A percentile compares a stretch with the other conserved stretches of the same genome.
phyloP scores from a whole-genome alignment of 495 filamentous ascomycete genomes.

The Annulohypoxylon moriforme region DNA sequence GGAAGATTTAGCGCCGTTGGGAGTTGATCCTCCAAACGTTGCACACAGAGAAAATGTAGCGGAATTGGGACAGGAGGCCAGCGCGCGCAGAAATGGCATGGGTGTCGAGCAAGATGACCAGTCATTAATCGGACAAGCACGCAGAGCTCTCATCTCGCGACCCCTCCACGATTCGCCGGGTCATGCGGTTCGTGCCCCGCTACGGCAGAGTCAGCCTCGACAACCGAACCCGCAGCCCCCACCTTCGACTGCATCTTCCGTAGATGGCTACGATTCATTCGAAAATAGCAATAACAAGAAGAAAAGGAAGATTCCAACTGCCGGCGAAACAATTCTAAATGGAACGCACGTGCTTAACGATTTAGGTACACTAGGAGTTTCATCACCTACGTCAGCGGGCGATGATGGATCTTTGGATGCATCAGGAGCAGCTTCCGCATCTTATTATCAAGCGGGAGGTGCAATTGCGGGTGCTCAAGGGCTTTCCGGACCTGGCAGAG shows the following conservation, averaged over 20 bases:
- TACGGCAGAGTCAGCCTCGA: conserved; percentile 50
- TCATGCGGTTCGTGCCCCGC: conserved; percentile 42
- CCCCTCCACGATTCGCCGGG: conserved; percentile 41
- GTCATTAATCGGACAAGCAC: conserved; percentile 43
- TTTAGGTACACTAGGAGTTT: conserved; percentile 51
- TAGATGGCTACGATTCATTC: conserved; percentile 94
- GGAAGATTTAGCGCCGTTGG: conserved; percentile 49
- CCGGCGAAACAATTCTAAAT: conserved; percentile 68
- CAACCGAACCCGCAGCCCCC: conserved; percentile 58
- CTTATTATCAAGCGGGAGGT: conserved; percentile 53
- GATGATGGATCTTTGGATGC: conserved; percentile 49
- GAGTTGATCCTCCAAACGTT: conserved; percentile 32
- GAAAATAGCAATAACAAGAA: conserved; percentile 99
- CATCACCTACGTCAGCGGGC: conserved; percentile 37
- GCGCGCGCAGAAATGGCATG: conserved; percentile 45
- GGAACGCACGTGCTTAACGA: conserved; percentile 65
- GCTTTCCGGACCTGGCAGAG: conserved; percentile 82
- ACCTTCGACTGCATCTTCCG: conserved; percentile 65
- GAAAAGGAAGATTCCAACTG: conserved; percentile 95
- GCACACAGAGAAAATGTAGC: conserved; percentile 48
- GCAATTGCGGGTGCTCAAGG: conserved; percentile 65
- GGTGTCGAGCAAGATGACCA: conserved; percentile 56
- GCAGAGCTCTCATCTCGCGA: conserved; percentile 43
- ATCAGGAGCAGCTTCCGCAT: conserved; percentile 51
- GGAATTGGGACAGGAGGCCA: conserved; percentile 46